Evolutionary conservation across 768 basidiomycete genomes (phyloP), one percentile per base, ranked within the genome.

Genomic region (Lactifluus volemus): DNA sequence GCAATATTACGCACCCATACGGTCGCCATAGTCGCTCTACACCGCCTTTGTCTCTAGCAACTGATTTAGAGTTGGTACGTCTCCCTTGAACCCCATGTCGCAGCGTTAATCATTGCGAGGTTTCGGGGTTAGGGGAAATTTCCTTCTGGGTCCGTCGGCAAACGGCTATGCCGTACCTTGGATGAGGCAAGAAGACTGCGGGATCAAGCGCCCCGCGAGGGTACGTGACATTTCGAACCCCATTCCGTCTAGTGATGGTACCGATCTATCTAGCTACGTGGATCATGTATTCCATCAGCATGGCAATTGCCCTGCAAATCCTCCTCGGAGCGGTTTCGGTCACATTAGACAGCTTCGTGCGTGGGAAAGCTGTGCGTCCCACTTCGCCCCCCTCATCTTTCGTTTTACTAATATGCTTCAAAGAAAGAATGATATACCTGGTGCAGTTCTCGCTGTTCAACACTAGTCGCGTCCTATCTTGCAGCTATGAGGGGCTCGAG

Each of bases 401-500:
- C 7, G 9, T 3, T 52, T n/a, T 38, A 5, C 10, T 3, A 17
- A 49, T 19, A 30, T 17, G 5, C 30, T 30, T 19, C 5, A 29
- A 25, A 49, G 4, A 29, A 73, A 71, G 72, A 2, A 73, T 75
- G 36, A 59, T 1, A 29, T 79, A 45, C 69, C 71, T 15, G 74
- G 73, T 11, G 65, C 78, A 3, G 47, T 77, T 44, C 70, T 79
- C 42, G 82, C 17, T 59, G 85, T 14, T 71, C 85, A 1, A 89
- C 87, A 0, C 19, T 88, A 19, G 79, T 84, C 12, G 86, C 87
- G 25, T 84, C 86, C 7, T 88, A 85, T 70, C 77, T 89, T 32
- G 87, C 87, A 2, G 80, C 82, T 11, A 77, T 80, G n/a, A 80
- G 86, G 29, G 85, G 85, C 12, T 83, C 85, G 0, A 79, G 80